Conservation (phyloP, 495 filamentous ascomycete species). For the Lasiosphaeria hispida region DNA sequence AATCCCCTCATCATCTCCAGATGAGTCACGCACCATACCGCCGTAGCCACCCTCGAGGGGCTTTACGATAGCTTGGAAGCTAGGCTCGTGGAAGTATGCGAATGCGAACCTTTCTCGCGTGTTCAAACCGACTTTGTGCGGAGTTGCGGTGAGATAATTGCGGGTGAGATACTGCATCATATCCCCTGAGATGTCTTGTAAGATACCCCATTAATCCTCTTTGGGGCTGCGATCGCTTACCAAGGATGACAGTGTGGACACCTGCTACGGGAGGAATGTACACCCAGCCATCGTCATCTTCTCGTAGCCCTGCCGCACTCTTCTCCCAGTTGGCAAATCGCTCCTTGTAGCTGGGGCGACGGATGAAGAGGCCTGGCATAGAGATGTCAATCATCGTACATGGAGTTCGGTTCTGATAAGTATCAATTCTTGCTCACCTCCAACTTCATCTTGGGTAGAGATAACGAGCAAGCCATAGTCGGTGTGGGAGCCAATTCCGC, state of each 20-base stretch:
- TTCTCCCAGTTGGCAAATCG: constrained; percentile 43
- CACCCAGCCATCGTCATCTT: constrained; percentile 43
- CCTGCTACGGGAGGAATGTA: constrained; percentile 41
- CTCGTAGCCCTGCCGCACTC: constrained; percentile 41
- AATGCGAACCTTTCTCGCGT: constrained; percentile 40
- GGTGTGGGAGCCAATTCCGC: constrained; percentile 48
- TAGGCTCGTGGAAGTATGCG: constrained; percentile 50
- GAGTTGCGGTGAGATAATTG: constrained; percentile 39
- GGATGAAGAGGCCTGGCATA: constrained; percentile 38
- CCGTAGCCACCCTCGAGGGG: constrained; percentile 32
- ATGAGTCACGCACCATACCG: background rate
- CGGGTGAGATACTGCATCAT: constrained; percentile 49
- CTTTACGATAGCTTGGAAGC: constrained; percentile 42
- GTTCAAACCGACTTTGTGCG: constrained; percentile 49
- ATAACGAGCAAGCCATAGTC: constrained; percentile 48
- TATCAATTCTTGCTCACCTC: constrained; percentile 26
- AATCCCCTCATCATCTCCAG: constrained; percentile 27
- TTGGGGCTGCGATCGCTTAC: constrained; percentile 21
- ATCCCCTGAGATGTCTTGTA: constrained; percentile 29
- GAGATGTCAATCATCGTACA: background rate
- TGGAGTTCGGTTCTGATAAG: background rate
- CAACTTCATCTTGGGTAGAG: constrained; percentile 43
- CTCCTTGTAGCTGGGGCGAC: constrained; percentile 35
- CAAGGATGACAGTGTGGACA: constrained; percentile 44
- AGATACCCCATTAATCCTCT: background rate